Conservation (phyloP, 345 rosid species). For the Lepidium didymum region DNA sequence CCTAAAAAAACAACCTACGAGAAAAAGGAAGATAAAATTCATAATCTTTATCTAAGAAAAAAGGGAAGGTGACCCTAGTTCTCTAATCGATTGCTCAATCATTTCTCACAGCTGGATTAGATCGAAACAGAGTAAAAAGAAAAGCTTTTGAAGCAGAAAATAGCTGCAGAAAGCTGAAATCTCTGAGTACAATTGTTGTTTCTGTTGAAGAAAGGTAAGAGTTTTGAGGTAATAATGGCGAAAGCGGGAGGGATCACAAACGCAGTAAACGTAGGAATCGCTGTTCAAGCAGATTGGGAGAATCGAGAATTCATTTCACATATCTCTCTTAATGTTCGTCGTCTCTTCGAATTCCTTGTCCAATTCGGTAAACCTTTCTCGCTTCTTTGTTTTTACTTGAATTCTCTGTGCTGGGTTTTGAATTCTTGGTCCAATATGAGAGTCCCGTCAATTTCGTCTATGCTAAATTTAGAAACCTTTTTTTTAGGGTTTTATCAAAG, state of each 20-base stretch:
- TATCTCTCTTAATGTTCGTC: constrained; percentile 95
- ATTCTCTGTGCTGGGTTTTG: constrained; percentile 9
- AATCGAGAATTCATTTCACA: constrained; percentile 97
- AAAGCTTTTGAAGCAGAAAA: background rate
- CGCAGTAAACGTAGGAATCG: constrained; percentile 99
- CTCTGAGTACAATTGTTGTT: background rate
- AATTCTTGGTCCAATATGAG: background rate
- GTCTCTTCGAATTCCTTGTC: constrained; percentile 94
- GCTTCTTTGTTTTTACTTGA: too few species aligned
- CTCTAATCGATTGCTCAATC: constrained; percentile 22
- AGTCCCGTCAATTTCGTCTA: background rate
- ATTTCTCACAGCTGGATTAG: background rate
- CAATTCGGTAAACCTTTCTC: constrained; percentile 60
- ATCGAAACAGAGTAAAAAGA: background rate
- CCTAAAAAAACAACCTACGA: constrained; percentile 6
- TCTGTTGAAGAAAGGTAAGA: background rate
- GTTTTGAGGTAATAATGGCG: constrained; percentile 46
- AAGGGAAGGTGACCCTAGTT: constrained; percentile 14
- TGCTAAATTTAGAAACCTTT: constrained; percentile 21
- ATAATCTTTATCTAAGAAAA: background rate
- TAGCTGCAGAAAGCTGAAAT: constrained; percentile 14
- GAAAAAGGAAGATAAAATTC: background rate
- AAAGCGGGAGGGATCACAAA: constrained; percentile 96
- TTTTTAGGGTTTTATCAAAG: background rate
- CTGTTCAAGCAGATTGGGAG: constrained; percentile 99